Conservation (phyloP, 495 filamentous ascomycete genomes). For the Penicillium desertorum region DNA sequence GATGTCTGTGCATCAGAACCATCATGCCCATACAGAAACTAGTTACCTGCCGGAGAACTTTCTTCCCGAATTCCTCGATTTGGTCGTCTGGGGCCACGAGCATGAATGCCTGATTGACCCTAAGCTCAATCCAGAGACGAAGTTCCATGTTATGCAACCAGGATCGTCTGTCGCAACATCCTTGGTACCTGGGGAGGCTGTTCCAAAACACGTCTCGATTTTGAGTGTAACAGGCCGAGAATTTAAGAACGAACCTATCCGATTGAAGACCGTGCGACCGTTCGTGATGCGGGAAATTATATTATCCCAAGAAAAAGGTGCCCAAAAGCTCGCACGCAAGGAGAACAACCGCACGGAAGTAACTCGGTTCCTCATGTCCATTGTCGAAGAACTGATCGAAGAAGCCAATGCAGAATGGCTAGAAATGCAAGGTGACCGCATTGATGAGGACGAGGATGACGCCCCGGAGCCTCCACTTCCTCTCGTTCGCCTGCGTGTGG, state of each 20-base stretch:
- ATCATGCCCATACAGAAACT: constrained; percentile 84
- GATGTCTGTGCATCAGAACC: constrained; percentile 95
- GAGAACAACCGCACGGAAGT: constrained; percentile 80
- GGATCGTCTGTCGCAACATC: constrained; percentile 96
- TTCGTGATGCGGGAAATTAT: constrained; percentile 85
- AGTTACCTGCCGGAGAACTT: constrained; percentile 93
- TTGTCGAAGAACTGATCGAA: constrained; percentile 83
- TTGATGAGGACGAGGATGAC: constrained; percentile 54
- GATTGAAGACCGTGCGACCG: constrained; percentile 84
- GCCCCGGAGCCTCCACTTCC: constrained; percentile 65
- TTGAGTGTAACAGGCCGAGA: constrained; percentile 79
- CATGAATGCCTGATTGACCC: constrained; percentile 95
- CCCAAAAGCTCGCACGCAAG: constrained; percentile 73
- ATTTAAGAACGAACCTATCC: constrained; percentile 77
- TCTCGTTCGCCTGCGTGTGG: constrained; percentile 84
- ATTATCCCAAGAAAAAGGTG: constrained; percentile 70
- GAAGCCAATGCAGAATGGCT: constrained; percentile 81
- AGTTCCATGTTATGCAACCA: constrained; percentile 95
- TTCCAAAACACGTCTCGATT: constrained; percentile 86
- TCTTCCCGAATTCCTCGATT: constrained; percentile 85
- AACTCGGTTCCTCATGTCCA: constrained; percentile 68
- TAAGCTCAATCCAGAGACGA: constrained; percentile 73
- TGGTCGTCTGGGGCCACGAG: constrained; percentile 96
- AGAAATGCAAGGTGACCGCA: constrained; percentile 60
- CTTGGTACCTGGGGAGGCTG: constrained; percentile 83